These are phyloP conservation scores for Scheffersomyces parashehatae DNA, from an alignment of 1,139 yeast species.

Conservation along the genomic window DNA sequence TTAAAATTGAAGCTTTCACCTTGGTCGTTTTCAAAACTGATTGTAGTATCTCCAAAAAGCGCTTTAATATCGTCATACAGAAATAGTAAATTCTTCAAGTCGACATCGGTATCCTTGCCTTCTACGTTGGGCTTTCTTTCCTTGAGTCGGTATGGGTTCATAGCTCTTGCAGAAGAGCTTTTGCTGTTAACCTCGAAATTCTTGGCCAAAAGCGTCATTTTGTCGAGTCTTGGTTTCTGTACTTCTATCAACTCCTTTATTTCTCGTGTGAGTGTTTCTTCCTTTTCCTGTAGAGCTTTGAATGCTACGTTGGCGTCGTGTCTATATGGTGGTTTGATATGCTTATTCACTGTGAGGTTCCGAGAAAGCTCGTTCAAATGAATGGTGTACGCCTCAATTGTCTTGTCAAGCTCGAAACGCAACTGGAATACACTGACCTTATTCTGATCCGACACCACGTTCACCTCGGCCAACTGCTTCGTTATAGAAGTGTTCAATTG, in stretches of 20 bases:
- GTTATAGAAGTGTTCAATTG: slow-evolving; percentile 16
- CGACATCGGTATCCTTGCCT: slow-evolving; percentile 11
- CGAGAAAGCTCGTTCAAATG: slow-evolving; percentile 27
- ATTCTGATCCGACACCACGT: slow-evolving; percentile 7
- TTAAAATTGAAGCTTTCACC: slow-evolving; percentile 7
- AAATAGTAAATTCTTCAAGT: slow-evolving; percentile 21
- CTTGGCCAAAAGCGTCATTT: slow-evolving; percentile 28
- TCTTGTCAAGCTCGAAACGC: slow-evolving; percentile 28
- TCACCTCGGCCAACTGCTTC: slow-evolving; percentile 14
- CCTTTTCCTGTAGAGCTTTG: slow-evolving; percentile 18
- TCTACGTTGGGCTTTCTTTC: slow-evolving; percentile 8
- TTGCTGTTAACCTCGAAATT: slow-evolving; percentile 23
- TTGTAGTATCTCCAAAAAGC: slow-evolving; percentile 21
- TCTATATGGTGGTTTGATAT: slow-evolving; percentile 18
- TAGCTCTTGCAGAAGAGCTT: slow-evolving; percentile 12
- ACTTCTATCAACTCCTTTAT: slow-evolving; percentile 29
- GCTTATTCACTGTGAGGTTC: slow-evolving; percentile 18
- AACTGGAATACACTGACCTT: slow-evolving; percentile 20
- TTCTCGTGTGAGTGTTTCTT: slow-evolving; percentile 19
- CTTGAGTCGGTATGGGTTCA: slow-evolving; percentile 7
- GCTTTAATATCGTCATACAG: slow-evolving; percentile 18
- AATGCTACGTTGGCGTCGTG: slow-evolving; percentile 22
- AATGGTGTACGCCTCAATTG: slow-evolving; percentile 23
- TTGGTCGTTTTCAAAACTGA: slow-evolving; percentile 4
- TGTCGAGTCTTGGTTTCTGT: slow-evolving; percentile 39